Base-by-base conservation (phyloP, 371 early-diverging fungal species). In the Capillidium heterosporum region DNA sequence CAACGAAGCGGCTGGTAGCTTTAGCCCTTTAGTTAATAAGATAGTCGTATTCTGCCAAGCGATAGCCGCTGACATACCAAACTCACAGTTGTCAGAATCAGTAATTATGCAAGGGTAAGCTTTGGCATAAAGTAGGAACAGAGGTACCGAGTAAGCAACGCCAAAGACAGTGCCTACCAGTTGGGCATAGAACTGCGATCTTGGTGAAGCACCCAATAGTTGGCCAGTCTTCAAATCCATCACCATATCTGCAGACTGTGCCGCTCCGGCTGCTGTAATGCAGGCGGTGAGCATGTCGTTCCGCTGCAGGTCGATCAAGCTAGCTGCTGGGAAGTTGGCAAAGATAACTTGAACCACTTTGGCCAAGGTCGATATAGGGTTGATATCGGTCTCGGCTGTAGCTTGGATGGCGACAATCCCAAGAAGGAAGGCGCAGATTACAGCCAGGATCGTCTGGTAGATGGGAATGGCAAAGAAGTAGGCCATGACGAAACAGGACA, bases 341-440 rank as follows among this genome's bases (percentile, higher is more conserved):
- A 81, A 81, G 35, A 75, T 67, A 8, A 78, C 60, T 66, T 81
- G 77, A 28, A 74, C 67, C 59, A 77, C 75, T 61, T 79, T 81
- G 58, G 75, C 77, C 32, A 81, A 67, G 32, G 73, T 67, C 29
- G 76, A 75, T 31, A 71, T 67, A 19, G 81, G 81, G 53, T 77
- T 81, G 57, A 81, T 81, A 68, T 79, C 80, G 8, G 71, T 71
- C 59, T 63, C 67, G 64, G 75, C 81, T 48, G 77, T 56, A 32
- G 80, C 71, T 66, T 81, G 81, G 39, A 80, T 63, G 60, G 79
- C 83, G 42, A 83, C 77, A 60, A 82, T 80, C 44, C 82, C 69
- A 21, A 85, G 60, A 55, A 82, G 41, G 63, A 85, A 82, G 39
- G 72, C 82, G 29, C 81, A 63, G 31, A 81, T 59, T 41, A 85